phyloP scores from a whole-genome alignment of 2,329 filamentous ascomycete species.

The Fusarium longipes region DNA sequence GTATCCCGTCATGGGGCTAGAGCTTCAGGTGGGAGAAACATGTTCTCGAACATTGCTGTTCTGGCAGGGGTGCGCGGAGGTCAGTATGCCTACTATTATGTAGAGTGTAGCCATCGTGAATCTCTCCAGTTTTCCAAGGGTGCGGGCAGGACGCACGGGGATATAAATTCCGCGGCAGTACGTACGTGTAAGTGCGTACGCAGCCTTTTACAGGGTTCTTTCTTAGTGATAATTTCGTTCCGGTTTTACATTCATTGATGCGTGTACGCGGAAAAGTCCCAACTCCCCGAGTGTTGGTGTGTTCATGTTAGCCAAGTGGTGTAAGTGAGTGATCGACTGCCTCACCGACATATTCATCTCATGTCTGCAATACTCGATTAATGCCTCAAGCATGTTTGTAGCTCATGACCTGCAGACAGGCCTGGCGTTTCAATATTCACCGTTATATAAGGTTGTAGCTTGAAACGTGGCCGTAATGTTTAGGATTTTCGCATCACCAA shows the following conservation, averaged over 20 bases:
- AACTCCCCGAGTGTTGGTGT: background rate
- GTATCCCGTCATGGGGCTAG: conserved; percentile 1
- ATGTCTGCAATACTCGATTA: conserved; percentile 6
- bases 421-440: conserved; percentile 36
- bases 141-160: background rate
- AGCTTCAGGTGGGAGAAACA: conserved; percentile 22
- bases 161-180: background rate
- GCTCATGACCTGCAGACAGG: conserved; percentile 15
- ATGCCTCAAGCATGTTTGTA: conserved; percentile 5
- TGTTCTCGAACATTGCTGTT: conserved; percentile 27
- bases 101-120: conserved; percentile 19
- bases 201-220: conserved; percentile 18
- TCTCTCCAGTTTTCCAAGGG: background rate
- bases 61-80: background rate
- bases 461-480: conserved; percentile 36
- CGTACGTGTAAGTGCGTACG: background rate
- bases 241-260: conserved; percentile 23
- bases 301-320: background rate
- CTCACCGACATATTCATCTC: conserved; percentile 4
- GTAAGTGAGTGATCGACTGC: background rate
- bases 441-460: conserved; percentile 27
- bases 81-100: too few relatives aligned
- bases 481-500: conserved; percentile 28
- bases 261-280: background rate
- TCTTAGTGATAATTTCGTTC: conserved; percentile 16